phyloP scores from a whole-genome alignment of 2,329 filamentous ascomycete species.

The Cercospora sojina region DNA sequence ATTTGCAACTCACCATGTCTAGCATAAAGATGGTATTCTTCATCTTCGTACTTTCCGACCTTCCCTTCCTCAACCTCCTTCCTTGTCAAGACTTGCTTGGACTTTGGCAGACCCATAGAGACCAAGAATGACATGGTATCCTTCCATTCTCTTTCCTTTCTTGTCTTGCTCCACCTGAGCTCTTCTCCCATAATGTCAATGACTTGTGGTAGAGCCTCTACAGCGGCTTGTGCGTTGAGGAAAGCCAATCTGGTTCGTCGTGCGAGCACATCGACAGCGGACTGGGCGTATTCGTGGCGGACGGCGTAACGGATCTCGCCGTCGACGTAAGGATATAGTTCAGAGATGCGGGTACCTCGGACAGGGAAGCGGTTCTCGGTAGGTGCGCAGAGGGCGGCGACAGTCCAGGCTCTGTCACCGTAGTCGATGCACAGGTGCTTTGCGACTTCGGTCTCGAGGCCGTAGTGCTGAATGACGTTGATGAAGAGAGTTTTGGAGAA shows the following conservation, averaged over 20 bases:
- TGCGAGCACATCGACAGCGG: conserved; percentile 82
- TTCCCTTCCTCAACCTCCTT: conserved; percentile 60
- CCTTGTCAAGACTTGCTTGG: conserved; percentile 55
- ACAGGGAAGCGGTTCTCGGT: conserved; percentile 80
- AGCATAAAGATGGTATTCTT: conserved; percentile 52
- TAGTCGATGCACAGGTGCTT: conserved; percentile 85
- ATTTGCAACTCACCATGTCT: conserved; percentile 46
- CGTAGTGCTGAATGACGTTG: conserved; percentile 90
- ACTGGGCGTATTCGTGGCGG: conserved; percentile 86
- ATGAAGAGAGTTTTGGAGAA: conserved; percentile 92
- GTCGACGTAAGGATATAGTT: conserved; percentile 85
- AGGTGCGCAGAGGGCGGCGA: conserved; percentile 74
- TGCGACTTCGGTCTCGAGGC: conserved; percentile 86
- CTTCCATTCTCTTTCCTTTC: conserved; percentile 79
- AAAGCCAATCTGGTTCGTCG: conserved; percentile 83
- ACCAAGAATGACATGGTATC: conserved; percentile 61
- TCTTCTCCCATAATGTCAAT: conserved; percentile 90
- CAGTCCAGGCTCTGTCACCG: conserved; percentile 88
- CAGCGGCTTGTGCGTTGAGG: conserved; percentile 84
- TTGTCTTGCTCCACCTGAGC: conserved; percentile 69
- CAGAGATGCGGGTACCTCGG: conserved; percentile 73
- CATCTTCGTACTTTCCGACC: conserved; percentile 50
- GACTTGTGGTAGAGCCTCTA: conserved; percentile 78
- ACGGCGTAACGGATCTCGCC: conserved; percentile 88
- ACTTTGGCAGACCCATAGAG: conserved; percentile 62